Percentiles rank a stretch among this genome's conserved stretches.
phyloP scores from a whole-genome alignment of 352 stramenopile species.

The Phytophthora cajani region DNA sequence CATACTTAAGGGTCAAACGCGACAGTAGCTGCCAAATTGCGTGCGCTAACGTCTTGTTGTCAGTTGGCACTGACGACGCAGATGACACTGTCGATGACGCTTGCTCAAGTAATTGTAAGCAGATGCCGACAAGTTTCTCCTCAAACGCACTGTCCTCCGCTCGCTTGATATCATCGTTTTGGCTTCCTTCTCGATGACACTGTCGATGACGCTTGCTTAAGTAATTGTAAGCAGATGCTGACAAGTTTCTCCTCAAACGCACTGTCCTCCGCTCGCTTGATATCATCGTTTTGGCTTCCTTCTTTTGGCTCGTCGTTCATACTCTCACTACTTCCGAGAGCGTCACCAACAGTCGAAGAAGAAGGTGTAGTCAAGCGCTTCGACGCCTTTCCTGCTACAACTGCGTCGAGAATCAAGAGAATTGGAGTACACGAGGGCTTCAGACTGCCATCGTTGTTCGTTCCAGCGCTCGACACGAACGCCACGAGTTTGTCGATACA shows the following conservation, averaged over 20 bases:
- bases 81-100: constrained; percentile 17
- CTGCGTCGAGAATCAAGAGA: constrained; percentile 70
- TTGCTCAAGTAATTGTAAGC: constrained; percentile 39
- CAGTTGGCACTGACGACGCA: not conserved
- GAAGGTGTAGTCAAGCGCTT: constrained; percentile 17
- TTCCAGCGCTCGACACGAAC: constrained; percentile 34
- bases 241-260: constrained; percentile 50
- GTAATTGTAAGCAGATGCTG: constrained; percentile 42
- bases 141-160: constrained; percentile 34
- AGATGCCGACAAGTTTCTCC: constrained; percentile 46
- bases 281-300: constrained; percentile 6
- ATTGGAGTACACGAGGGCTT: constrained; percentile 62
- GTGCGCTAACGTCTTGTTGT: constrained; percentile 51
- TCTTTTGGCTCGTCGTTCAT: constrained; percentile 24
- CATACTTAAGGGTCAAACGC: constrained; percentile 75
- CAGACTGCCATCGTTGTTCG: constrained; percentile 15
- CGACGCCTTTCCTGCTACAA: constrained; percentile 41
- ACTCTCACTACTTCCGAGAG: constrained; percentile 17
- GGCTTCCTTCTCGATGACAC: constrained; percentile 8
- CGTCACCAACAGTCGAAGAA: constrained; percentile 20
- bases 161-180: constrained; percentile 9
- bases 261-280: constrained; percentile 8
- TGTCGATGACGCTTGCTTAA: constrained; percentile 29
- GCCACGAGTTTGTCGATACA: constrained; percentile 60
- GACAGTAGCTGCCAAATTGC: constrained; percentile 78